These are phyloP conservation scores for Ascochyta clinopodiicola DNA, from an alignment of 2,329 filamentous ascomycete genomes.

Conservation along the genomic window DNA sequence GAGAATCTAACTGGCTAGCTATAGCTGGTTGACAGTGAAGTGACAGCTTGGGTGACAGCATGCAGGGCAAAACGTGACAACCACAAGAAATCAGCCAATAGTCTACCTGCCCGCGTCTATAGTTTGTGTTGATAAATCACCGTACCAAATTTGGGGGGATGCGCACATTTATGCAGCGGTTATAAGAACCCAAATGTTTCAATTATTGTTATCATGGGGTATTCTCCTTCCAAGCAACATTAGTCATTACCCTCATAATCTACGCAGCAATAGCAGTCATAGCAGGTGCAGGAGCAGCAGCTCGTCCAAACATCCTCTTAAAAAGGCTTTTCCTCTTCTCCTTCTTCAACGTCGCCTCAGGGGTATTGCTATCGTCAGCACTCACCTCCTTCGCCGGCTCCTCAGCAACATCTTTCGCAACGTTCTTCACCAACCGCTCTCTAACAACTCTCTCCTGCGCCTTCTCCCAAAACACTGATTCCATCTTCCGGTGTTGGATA, in stretches of 20 bases:
- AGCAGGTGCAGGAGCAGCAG: neutral
- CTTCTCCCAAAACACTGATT: constrained; percentile 37
- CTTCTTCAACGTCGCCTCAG: constrained; percentile 7
- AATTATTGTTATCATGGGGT: neutral
- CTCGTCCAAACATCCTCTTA: constrained; percentile 25
- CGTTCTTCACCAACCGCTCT: constrained; percentile 21
- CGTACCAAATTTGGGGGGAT: too few species aligned
- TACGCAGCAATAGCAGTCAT: neutral
- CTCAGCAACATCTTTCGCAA: constrained; percentile 3
- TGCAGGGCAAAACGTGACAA: too few species aligned
- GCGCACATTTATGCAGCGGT: too few species aligned
- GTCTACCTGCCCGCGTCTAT: too few species aligned
- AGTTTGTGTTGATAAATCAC: too few species aligned
- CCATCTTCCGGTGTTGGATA: constrained; percentile 25
- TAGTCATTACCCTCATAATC: neutral
- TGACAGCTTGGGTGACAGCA: too few species aligned
- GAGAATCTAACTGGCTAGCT: too few species aligned
- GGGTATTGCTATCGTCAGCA: neutral
- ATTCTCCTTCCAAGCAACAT: neutral
- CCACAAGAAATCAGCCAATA: too few species aligned
- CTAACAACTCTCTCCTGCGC: constrained; percentile 38
- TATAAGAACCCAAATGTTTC: too few species aligned
- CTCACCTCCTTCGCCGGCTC: constrained; percentile 4
- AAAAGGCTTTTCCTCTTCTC: constrained; percentile 23
- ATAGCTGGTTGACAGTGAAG: too few species aligned